phyloP scores from a whole-genome alignment of 495 filamentous ascomycete genomes.

The Clavariopsis aquatica region DNA sequence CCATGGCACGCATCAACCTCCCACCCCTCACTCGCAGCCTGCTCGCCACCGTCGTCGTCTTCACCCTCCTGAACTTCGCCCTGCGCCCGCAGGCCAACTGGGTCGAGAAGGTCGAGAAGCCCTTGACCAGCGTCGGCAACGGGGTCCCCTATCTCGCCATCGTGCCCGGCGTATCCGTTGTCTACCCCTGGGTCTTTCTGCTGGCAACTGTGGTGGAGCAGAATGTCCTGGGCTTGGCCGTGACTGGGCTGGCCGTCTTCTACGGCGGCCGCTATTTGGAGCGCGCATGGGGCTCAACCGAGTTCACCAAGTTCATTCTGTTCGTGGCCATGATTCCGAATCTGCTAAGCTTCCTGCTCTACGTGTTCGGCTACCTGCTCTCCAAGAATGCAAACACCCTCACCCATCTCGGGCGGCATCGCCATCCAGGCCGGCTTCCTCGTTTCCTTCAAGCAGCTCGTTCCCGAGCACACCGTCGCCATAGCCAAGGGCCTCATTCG shows the following conservation, averaged over 20 bases:
- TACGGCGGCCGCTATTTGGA: conserved; percentile 95
- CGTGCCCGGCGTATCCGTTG: conserved; percentile 75
- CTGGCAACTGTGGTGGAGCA: conserved; percentile 88
- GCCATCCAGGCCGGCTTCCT: conserved; percentile 91
- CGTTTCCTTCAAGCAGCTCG: conserved; percentile 96
- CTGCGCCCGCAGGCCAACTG: conserved; percentile 62
- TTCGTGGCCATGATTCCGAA: conserved; percentile 80
- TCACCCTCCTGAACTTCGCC: conserved; percentile 80
- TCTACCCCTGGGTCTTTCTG: conserved; percentile 91
- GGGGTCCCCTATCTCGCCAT: conserved; percentile 84
- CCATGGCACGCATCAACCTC: conserved; percentile 85
- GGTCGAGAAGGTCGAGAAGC: conserved; percentile 24
- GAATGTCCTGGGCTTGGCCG: conserved; percentile 82
- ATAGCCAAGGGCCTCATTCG: conserved; percentile 84
- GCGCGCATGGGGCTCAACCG: conserved; percentile 89
- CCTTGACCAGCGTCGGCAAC: conserved; percentile 47
- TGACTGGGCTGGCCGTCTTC: conserved; percentile 80
- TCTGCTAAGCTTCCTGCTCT: conserved; percentile 66
- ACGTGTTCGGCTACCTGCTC: conserved; percentile 70
- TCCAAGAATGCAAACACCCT: conserved; percentile 65
- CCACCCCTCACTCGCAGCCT: conserved; percentile 85
- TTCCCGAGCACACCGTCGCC: conserved; percentile 96
- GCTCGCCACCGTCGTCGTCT: conserved; percentile 68
- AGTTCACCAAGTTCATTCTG: conserved; percentile 88
- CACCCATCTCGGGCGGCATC: conserved; percentile 82